These are phyloP conservation scores for Ichthyophthirius multifiliis DNA, from an alignment of 169 alveolate genomes.

Conservation along the genomic window DNA sequence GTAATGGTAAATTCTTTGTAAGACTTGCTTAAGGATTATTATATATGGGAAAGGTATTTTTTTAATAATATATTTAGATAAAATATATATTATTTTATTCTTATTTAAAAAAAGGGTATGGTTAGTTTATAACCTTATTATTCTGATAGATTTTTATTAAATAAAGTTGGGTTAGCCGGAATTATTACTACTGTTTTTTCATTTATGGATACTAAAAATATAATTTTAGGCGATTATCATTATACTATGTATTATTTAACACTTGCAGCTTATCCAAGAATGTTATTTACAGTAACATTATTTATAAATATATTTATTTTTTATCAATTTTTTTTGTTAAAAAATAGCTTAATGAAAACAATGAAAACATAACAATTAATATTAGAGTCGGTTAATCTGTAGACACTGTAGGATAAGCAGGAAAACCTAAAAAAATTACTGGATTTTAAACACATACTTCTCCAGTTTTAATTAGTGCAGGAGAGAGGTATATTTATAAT, in stretches of 20 bases:
- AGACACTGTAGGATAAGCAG: conserved; percentile 97
- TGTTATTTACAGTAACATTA: conserved; percentile 73
- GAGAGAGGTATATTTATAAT: conserved; percentile 56
- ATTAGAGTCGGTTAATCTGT: conserved; percentile 96
- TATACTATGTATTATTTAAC: conserved; percentile 92
- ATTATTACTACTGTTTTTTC: conserved; percentile 89
- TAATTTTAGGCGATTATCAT: conserved; percentile 89
- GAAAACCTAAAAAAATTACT: conserved; percentile 95
- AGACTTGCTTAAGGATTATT: conserved; percentile 92
- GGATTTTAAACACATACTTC: conserved; percentile 99
- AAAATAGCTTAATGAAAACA: conserved; percentile 84
- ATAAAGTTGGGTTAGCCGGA: conserved; percentile 94
- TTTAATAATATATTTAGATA: background rate
- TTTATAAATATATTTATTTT: background rate
- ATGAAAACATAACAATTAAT: conserved; percentile 87
- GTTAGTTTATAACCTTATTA: conserved; percentile 95
- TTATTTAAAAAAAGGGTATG: conserved; percentile 78
- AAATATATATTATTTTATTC: background rate
- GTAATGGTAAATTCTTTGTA: conserved; percentile 94
- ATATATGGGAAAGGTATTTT: conserved; percentile 92
- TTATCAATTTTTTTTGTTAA: background rate
- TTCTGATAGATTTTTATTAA: conserved; percentile 93
- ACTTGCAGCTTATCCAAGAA: conserved; percentile 92
- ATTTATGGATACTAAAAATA: conserved; percentile 86
- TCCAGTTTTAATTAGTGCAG: conserved; percentile 94